Evolutionary conservation across 2,329 filamentous ascomycete species (phyloP).

Genomic region (Huntiella savannae): DNA sequence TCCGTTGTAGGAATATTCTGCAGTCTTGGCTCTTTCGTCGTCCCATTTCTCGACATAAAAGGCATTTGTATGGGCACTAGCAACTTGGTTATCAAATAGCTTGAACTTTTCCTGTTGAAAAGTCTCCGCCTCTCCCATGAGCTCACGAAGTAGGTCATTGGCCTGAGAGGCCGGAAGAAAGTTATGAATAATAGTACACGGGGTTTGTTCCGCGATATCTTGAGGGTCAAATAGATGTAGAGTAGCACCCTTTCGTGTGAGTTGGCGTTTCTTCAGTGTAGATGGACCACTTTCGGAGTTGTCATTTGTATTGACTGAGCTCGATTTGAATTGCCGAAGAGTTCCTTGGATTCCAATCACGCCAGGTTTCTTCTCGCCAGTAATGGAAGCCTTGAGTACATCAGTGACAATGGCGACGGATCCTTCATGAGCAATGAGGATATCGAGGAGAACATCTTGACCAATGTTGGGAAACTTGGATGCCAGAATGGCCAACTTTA

Average conservation of each 20-base stretch:
- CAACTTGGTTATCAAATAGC: slow-evolving; percentile 71
- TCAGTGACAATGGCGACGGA: slow-evolving; percentile 37
- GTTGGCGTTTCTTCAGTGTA: not conserved
- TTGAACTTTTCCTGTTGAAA: slow-evolving; percentile 62
- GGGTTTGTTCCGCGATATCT: slow-evolving; percentile 66
- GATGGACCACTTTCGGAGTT: slow-evolving; percentile 15
- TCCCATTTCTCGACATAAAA: slow-evolving; percentile 65
- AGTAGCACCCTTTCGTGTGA: slow-evolving; percentile 39
- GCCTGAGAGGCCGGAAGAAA: slow-evolving; percentile 59
- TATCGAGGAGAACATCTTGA: slow-evolving; percentile 54
- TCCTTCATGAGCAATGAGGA: slow-evolving; percentile 60
- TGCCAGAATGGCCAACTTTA: slow-evolving; percentile 68
- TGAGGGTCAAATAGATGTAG: slow-evolving; percentile 65
- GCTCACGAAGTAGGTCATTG: slow-evolving; percentile 52
- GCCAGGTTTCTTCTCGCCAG: not conserved
- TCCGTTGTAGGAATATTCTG: slow-evolving; percentile 76
- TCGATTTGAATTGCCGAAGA: slow-evolving; percentile 30
- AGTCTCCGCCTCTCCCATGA: slow-evolving; percentile 51
- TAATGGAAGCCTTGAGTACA: slow-evolving; percentile 16
- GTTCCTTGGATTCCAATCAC: slow-evolving; percentile 42
- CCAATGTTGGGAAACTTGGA: slow-evolving; percentile 51
- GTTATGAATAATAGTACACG: slow-evolving; percentile 83
- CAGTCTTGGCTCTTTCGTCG: slow-evolving; percentile 50
- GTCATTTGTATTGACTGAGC: not conserved
- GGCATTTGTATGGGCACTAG: slow-evolving; percentile 64